phyloP scores from a whole-genome alignment of 2,329 filamentous ascomycete species.

The Stemphylium vesicarium region DNA sequence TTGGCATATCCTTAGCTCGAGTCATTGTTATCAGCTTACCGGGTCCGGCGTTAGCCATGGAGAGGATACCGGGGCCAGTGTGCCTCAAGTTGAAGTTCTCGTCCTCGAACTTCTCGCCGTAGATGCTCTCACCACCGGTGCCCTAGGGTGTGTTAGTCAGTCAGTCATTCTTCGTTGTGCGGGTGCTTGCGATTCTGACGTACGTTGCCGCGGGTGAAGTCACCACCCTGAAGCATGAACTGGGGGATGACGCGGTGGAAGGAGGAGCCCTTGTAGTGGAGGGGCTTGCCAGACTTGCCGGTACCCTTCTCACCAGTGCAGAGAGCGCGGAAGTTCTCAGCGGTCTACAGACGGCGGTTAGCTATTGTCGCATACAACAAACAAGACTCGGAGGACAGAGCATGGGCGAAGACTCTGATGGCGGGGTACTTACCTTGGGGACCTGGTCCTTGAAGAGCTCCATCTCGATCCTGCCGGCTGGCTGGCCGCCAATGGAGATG shows the following conservation, averaged over 20 bases:
- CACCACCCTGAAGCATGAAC: conserved; percentile 98
- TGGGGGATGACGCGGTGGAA: conserved; percentile 98
- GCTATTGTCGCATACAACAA: conserved; percentile 3
- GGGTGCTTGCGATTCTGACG: conserved; percentile 47
- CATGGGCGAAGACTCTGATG: conserved; percentile 20
- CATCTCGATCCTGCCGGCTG: conserved; percentile 80
- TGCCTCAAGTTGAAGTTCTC: conserved; percentile 95
- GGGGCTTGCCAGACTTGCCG: conserved; percentile 79
- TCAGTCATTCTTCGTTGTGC: background rate
- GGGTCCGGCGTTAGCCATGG: conserved; percentile 96
- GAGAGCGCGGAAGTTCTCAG: conserved; percentile 91
- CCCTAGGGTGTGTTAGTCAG: conserved; percentile 26
- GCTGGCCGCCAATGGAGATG: conserved; percentile 76
- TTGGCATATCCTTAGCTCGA: background rate
- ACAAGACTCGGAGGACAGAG: background rate
- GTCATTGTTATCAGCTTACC: background rate
- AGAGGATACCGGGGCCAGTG: conserved; percentile 88
- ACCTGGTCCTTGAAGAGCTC: conserved; percentile 72
- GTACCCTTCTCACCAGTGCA: conserved; percentile 93
- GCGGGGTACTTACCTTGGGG: conserved; percentile 61
- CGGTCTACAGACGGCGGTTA: conserved; percentile 64
- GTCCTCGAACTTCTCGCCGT: conserved; percentile 94
- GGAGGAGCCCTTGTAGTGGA: conserved; percentile 88
- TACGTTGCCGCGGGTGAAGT: conserved; percentile 93
- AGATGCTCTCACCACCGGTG: conserved; percentile 91